Percentiles rank a stretch among this genome's conserved stretches.
phyloP scores from a whole-genome alignment of 805 yeast species.

The Ogataea siamensis region DNA sequence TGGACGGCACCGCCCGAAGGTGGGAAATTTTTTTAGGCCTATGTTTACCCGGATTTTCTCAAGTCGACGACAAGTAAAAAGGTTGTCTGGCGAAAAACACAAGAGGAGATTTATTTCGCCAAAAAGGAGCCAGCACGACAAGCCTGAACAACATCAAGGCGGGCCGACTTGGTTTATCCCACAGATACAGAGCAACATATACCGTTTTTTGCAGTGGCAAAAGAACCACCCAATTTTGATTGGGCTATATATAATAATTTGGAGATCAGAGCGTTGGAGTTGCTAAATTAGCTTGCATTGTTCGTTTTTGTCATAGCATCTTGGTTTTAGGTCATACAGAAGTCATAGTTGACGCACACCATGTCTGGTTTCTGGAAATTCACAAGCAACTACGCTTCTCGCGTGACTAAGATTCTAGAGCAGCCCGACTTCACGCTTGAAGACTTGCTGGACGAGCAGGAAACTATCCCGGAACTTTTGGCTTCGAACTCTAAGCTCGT shows the following conservation, averaged over 20 bases:
- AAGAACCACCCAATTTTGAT: neutral
- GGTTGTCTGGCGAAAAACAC: slow-evolving; percentile 15
- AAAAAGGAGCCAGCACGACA: slow-evolving; percentile 10
- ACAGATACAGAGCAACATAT: neutral
- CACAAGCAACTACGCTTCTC: slow-evolving; percentile 54
- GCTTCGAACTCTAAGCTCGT: slow-evolving; percentile 72
- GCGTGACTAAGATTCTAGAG: slow-evolving; percentile 53
- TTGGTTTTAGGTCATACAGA: slow-evolving; percentile 5
- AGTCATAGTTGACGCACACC: slow-evolving; percentile 3
- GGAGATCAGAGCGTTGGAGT: slow-evolving; percentile 4
- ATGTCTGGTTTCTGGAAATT: slow-evolving; percentile 40
- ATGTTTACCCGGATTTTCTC: slow-evolving; percentile 13
- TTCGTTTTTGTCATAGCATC: slow-evolving; percentile 9
- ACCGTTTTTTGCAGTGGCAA: slow-evolving; percentile 2
- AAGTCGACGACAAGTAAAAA: slow-evolving; percentile 14
- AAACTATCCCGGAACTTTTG: slow-evolving; percentile 67
- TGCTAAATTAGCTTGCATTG: slow-evolving; percentile 8
- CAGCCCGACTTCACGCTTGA: slow-evolving; percentile 46
- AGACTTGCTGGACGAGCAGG: slow-evolving; percentile 72
- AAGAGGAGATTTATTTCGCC: slow-evolving; percentile 14
- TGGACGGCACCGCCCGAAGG: slow-evolving; percentile 9
- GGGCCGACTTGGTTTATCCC: slow-evolving; percentile 10
- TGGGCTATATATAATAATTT: neutral
- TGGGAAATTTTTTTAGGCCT: slow-evolving; percentile 3
- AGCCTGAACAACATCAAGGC: slow-evolving; percentile 14